Percentiles rank a stretch among this genome's conserved stretches.
Conservation (phyloP, 495 filamentous ascomycete species). For the Glonium stellatum region DNA sequence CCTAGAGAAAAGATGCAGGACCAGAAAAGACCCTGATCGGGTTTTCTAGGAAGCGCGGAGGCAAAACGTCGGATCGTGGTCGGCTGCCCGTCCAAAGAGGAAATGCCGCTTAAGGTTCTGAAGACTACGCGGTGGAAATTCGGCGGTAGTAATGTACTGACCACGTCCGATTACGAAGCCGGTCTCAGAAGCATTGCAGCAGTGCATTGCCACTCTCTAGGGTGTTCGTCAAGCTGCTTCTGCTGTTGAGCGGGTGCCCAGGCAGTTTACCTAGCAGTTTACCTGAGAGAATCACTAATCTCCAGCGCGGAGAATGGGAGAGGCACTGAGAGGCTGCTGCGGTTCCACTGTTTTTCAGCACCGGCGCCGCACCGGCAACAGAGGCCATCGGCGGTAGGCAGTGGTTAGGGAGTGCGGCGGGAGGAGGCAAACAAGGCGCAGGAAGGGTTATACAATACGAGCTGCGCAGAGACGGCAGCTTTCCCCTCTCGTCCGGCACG, state of each 20-base stretch:
- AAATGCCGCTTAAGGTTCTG: slow-evolving; percentile 1
- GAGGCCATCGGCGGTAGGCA: too few relatives aligned
- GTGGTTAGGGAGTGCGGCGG: too few relatives aligned
- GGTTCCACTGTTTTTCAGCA: too few relatives aligned
- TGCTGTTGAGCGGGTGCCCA: neutral
- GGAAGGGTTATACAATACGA: too few relatives aligned
- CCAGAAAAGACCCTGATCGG: slow-evolving; percentile 4
- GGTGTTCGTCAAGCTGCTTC: neutral
- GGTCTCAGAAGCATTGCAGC: neutral
- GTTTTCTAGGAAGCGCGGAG: slow-evolving; percentile 15
- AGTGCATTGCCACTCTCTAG: neutral
- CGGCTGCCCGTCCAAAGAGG: slow-evolving; percentile 1
- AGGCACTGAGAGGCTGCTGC: too few relatives aligned
- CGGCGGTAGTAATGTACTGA: neutral
- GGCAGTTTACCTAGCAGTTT: too few relatives aligned
- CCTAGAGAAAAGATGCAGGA: slow-evolving; percentile 7
- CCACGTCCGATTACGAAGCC: neutral
- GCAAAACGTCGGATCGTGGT: slow-evolving; percentile 11
- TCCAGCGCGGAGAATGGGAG: too few relatives aligned
- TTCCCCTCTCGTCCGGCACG: neutral
- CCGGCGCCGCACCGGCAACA: too few relatives aligned
- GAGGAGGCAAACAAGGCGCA: neutral
- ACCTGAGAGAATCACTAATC: too few relatives aligned
- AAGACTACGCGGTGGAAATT: neutral
- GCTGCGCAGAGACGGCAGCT: neutral